These are phyloP conservation scores for Apiospora phragmitis DNA, from an alignment of 2,329 filamentous ascomycete genomes.

Conservation along the genomic window DNA sequence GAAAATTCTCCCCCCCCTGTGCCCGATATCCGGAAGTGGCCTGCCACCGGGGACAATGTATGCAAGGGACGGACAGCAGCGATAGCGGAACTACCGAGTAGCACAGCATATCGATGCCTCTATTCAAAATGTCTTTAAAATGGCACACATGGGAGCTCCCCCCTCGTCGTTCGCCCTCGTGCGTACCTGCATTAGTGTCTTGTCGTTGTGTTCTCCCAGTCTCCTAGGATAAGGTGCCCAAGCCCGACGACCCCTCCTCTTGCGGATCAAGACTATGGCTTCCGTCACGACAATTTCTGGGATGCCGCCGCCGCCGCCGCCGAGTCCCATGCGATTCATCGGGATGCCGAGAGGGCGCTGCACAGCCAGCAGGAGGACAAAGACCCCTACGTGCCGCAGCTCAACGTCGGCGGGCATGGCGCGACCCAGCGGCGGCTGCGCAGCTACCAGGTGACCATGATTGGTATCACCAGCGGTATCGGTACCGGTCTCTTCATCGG, in stretches of 20 bases:
- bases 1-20: not conserved
- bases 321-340: not conserved
- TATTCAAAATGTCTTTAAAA: not conserved
- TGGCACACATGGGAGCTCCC: not conserved
- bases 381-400: not conserved
- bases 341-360: not conserved
- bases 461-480: slow-evolving; percentile 17
- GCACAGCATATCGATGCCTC: not conserved
- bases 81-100: not conserved
- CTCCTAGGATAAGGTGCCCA: not conserved
- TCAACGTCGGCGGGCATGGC: slow-evolving; percentile 15
- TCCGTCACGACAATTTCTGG: not conserved
- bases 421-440: slow-evolving; percentile 15
- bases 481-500: slow-evolving; percentile 19
- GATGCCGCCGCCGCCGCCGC: not conserved
- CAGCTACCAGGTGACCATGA: slow-evolving; percentile 19
- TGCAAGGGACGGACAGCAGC: not conserved
- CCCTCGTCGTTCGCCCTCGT: not conserved
- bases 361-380: not conserved
- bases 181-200: slow-evolving; percentile 1
- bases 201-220: not conserved
- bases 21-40: slow-evolving; percentile 1
- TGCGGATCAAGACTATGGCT: not conserved
- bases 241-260: not conserved
- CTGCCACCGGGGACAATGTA: not conserved